phyloP scores from a whole-genome alignment of 2,329 filamentous ascomycete species.

The Trichoderma hamatum region DNA sequence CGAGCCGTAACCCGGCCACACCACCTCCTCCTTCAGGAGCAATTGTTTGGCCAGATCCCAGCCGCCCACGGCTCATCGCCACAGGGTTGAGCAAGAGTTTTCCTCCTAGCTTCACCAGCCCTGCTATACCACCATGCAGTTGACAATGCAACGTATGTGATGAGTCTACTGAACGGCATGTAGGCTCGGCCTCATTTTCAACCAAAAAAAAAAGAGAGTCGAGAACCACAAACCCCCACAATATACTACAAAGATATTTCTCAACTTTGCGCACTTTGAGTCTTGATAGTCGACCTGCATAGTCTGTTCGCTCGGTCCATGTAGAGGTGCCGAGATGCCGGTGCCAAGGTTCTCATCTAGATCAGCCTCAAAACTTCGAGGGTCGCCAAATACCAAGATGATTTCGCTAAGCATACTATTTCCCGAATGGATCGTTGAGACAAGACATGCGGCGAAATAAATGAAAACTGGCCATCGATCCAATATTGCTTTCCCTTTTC shows the following conservation, averaged over 20 bases:
- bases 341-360: slow-evolving; percentile 1
- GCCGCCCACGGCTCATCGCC: slow-evolving; percentile 3
- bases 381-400: neutral
- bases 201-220: neutral
- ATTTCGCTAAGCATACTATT: slow-evolving; percentile 8
- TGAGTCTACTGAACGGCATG: neutral
- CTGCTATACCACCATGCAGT: slow-evolving; percentile 1
- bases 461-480: neutral
- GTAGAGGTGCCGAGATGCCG: slow-evolving; percentile 10
- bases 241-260: too few relatives aligned
- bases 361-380: slow-evolving; percentile 2
- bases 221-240: neutral
- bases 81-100: neutral
- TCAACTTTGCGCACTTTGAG: neutral
- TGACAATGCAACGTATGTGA: slow-evolving; percentile 10
- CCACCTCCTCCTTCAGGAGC: neutral
- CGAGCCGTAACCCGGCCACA: slow-evolving; percentile 1
- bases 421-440: neutral
- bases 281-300: neutral
- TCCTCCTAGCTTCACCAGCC: neutral
- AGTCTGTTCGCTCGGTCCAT: neutral
- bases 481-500: neutral
- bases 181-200: neutral
- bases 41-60: slow-evolving; percentile 7
- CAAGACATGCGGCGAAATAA: neutral